Evolutionary conservation across 1,139 yeast genomes (phyloP).

Genomic region (Hemisphaericaspora xylofermentans): DNA sequence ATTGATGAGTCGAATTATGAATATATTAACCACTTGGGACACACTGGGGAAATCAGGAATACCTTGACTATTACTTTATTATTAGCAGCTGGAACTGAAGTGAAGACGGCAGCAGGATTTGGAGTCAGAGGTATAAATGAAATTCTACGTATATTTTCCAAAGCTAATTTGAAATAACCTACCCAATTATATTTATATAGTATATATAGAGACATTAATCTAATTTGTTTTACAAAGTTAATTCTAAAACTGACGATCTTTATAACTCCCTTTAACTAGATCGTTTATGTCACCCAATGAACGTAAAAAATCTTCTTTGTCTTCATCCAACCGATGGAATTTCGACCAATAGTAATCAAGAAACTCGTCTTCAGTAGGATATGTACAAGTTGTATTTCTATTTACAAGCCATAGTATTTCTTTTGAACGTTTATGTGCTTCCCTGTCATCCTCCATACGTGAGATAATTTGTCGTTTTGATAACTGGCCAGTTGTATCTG

Average conservation of each 20-base stretch:
- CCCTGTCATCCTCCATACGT: conserved; percentile 86
- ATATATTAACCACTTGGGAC: conserved; percentile 48
- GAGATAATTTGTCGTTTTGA: conserved; percentile 59
- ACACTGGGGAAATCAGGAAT: conserved; percentile 33
- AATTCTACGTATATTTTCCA: conserved; percentile 46
- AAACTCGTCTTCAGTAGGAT: conserved; percentile 57
- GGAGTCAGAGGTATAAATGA: conserved; percentile 79
- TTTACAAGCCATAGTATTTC: conserved; percentile 73
- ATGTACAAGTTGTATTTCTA: conserved; percentile 35
- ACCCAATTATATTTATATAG: not conserved
- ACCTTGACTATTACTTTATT: conserved; percentile 65
- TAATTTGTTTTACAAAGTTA: not conserved
- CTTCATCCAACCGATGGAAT: conserved; percentile 45
- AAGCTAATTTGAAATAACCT: conserved; percentile 1
- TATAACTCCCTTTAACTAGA: conserved; percentile 46
- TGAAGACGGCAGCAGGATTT: conserved; percentile 63
- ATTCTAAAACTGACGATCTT: conserved; percentile 34
- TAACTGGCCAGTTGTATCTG: conserved; percentile 22
- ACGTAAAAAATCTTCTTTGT: conserved; percentile 39
- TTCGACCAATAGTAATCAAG: conserved; percentile 56
- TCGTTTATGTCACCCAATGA: conserved; percentile 56
- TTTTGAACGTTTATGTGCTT: conserved; percentile 74
- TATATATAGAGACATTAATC: not conserved
- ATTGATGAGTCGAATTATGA: conserved; percentile 71
- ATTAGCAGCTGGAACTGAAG: conserved; percentile 27